Conservation (phyloP, 331 rosid species). For the Saraca asoca region DNA sequence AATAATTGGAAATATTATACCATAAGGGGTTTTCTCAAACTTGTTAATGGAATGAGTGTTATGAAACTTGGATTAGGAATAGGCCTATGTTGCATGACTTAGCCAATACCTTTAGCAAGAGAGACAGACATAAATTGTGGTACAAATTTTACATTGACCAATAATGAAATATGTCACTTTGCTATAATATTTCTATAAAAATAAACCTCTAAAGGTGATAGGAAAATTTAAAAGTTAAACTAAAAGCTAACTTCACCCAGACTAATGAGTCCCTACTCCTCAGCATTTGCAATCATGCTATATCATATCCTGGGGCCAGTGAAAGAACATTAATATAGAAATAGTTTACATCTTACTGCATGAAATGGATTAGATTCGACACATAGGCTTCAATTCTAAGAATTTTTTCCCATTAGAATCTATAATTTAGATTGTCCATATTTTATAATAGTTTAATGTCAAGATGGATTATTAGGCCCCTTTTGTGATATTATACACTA, state of each 20-base stretch:
- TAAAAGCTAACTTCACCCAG: slow-evolving; percentile 71
- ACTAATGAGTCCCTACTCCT: slow-evolving; percentile 61
- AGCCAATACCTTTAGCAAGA: background rate
- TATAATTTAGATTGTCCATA: too few relatives aligned
- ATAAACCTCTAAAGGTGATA: slow-evolving; percentile 14
- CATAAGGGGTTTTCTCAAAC: too few relatives aligned
- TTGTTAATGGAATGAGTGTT: background rate
- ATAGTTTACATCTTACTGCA: slow-evolving; percentile 1
- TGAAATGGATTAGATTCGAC: slow-evolving; percentile 1
- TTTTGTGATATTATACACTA: too few relatives aligned
- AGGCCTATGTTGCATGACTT: background rate
- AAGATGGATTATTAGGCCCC: too few relatives aligned
- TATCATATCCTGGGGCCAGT: slow-evolving; percentile 65
- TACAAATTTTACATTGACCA: background rate
- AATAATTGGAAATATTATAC: too few relatives aligned
- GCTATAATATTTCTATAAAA: background rate
- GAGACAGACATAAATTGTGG: background rate
- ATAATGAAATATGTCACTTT: too few relatives aligned
- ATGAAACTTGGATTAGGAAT: background rate
- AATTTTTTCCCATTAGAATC: background rate
- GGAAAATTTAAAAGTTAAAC: slow-evolving; percentile 5
- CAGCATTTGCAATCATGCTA: slow-evolving; percentile 86
- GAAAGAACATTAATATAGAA: slow-evolving; percentile 8
- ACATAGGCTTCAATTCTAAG: background rate
- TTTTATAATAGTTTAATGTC: too few relatives aligned